Percentiles rank a stretch among this genome's conserved stretches.
phyloP scores from a whole-genome alignment of 202 grass and related monocot species.

The Zizania palustris region DNA sequence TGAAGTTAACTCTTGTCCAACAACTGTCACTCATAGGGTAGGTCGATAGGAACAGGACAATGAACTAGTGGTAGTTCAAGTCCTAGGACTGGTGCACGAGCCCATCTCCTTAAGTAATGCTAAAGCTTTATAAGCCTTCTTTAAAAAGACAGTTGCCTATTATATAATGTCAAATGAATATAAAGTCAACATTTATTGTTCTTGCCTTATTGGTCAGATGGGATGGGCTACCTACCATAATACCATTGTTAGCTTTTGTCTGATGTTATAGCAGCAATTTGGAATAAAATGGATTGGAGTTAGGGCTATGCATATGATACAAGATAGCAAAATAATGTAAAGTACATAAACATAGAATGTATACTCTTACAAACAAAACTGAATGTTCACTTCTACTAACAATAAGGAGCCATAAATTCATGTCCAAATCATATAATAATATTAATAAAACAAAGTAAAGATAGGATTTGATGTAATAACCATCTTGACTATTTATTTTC shows the following conservation, averaged over 20 bases:
- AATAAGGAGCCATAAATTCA: background rate
- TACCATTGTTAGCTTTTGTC: background rate
- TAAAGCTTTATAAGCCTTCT: background rate
- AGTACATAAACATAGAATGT: background rate
- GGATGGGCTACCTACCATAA: background rate
- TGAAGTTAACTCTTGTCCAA: slow-evolving; percentile 6
- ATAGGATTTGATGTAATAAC: background rate
- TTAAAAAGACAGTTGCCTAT: background rate
- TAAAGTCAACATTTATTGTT: background rate
- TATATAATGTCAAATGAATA: background rate
- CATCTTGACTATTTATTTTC: background rate
- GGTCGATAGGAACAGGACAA: too few species aligned
- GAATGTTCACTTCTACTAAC: slow-evolving; percentile 1
- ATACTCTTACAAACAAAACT: slow-evolving; percentile 7
- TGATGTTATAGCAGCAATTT: slow-evolving; percentile 7
- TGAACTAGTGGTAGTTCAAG: too few species aligned
- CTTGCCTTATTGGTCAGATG: slow-evolving; percentile 3
- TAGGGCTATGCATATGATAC: slow-evolving; percentile 1
- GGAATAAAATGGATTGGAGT: slow-evolving; percentile 12
- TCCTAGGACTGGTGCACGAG: background rate
- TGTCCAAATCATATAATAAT: slow-evolving; percentile 11
- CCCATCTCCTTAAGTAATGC: background rate
- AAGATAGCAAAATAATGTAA: slow-evolving; percentile 13
- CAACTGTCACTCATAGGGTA: background rate
- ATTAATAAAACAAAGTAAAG: slow-evolving; percentile 30